Conservation (phyloP, 257 asterid species). For the Plantago major region DNA sequence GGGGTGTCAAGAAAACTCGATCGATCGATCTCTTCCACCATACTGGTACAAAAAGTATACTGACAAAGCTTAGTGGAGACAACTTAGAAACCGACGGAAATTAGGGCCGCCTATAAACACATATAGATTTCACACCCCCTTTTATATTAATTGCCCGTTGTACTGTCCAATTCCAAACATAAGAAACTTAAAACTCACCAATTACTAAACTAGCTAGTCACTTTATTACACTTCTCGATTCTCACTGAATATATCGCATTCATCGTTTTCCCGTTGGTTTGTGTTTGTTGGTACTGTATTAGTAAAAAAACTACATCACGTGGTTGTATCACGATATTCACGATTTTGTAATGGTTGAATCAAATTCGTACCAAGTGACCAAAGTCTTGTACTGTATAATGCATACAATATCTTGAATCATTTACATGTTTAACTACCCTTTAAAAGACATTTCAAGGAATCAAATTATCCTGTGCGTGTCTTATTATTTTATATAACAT, state of each 20-base stretch:
- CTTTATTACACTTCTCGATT: slow-evolving; percentile 32
- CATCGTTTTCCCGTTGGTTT: slow-evolving; percentile 18
- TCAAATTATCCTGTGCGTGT: too few species aligned
- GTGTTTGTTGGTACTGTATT: not conserved
- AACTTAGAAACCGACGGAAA: slow-evolving; percentile 49
- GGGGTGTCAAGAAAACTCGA: not conserved
- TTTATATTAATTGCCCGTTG: not conserved
- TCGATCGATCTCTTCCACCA: too few species aligned
- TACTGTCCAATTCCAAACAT: slow-evolving; percentile 7
- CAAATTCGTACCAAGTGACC: too few species aligned
- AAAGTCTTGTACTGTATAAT: too few species aligned
- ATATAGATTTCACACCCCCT: slow-evolving; percentile 40
- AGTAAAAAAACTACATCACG: too few species aligned
- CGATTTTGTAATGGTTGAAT: too few species aligned
- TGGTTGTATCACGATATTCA: too few species aligned
- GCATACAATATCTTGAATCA: too few species aligned
- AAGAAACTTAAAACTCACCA: not conserved
- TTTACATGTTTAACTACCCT: too few species aligned
- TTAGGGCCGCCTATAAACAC: slow-evolving; percentile 41
- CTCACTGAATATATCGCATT: slow-evolving; percentile 51
- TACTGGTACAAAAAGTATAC: not conserved
- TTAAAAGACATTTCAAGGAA: too few species aligned
- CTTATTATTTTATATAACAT: too few species aligned
- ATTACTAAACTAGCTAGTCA: not conserved
- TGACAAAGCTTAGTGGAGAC: slow-evolving; percentile 69